phyloP scores from a whole-genome alignment of 345 rosid species.

The Syzygium oleosum region DNA sequence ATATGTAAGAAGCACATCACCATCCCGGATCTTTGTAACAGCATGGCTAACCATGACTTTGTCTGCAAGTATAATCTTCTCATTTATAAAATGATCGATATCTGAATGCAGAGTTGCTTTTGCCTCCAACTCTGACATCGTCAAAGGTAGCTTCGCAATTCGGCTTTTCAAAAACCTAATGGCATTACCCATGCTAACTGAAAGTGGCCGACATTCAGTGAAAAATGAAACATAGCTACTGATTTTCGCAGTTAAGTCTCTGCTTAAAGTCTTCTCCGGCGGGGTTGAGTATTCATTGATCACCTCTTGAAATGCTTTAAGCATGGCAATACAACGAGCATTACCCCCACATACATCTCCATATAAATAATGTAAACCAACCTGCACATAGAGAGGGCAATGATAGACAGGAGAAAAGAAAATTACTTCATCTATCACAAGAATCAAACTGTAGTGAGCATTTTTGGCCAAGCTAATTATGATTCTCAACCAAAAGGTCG shows the following conservation, averaged over 20 bases:
- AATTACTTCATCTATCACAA: background rate
- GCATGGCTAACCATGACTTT: conserved; percentile 79
- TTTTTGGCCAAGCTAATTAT: background rate
- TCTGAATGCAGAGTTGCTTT: conserved; percentile 60
- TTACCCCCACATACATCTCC: conserved; percentile 89
- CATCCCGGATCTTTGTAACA: conserved; percentile 78
- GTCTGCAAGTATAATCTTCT: conserved; percentile 73
- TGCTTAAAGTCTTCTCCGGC: conserved; percentile 57
- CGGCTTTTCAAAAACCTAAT: conserved; percentile 67
- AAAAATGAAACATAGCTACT: conserved; percentile 84
- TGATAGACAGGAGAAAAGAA: background rate
- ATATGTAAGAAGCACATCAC: conserved; percentile 91
- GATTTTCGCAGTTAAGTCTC: conserved; percentile 79
- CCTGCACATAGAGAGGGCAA: conserved; percentile 27
- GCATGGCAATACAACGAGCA: conserved; percentile 99
- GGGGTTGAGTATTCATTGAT: conserved; percentile 78
- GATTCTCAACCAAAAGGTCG: background rate
- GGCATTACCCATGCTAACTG: conserved; percentile 93
- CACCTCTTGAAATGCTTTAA: conserved; percentile 82
- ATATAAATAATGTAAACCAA: conserved; percentile 77
- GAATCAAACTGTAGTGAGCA: background rate
- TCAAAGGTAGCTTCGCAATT: conserved; percentile 66
- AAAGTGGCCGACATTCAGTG: conserved; percentile 84
- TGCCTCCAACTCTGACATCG: conserved; percentile 67
- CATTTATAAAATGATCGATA: conserved; percentile 75